Evolutionary conservation across 176 grass and related monocot genomes (phyloP).

Genomic region (Metroxylon sagu): DNA sequence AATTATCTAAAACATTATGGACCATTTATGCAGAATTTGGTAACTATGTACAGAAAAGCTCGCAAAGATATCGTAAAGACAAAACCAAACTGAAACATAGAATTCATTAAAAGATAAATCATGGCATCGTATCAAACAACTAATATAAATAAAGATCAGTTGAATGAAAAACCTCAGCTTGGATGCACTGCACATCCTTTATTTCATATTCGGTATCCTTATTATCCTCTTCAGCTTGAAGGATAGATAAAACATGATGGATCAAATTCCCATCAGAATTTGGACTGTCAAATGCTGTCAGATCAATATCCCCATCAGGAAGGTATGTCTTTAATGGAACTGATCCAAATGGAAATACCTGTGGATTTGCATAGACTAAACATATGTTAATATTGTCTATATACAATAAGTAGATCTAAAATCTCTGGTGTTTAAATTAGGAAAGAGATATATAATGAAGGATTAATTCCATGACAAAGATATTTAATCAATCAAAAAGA

Average conservation of each 20-base stretch:
- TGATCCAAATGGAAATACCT: constrained; percentile 85
- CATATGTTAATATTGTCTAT: too few relatives aligned
- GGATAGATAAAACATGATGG: constrained; percentile 39
- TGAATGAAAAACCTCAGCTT: constrained; percentile 59
- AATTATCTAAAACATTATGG: too few relatives aligned
- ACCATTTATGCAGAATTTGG: too few relatives aligned
- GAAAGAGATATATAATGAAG: too few relatives aligned
- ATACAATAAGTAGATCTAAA: too few relatives aligned
- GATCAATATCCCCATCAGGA: constrained; percentile 91
- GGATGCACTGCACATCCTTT: constrained; percentile 49
- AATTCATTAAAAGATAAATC: too few relatives aligned
- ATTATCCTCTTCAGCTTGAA: constrained; percentile 48
- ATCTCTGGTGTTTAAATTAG: too few relatives aligned
- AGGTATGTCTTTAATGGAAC: constrained; percentile 94
- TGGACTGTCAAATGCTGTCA: constrained; percentile 54
- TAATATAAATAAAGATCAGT: constrained; percentile 6
- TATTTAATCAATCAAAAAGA: too few relatives aligned
- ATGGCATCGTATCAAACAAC: constrained; percentile 1
- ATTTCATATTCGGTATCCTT: constrained; percentile 56
- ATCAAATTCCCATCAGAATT: constrained; percentile 35
- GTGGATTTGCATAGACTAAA: constrained; percentile 3
- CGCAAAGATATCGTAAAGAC: too few relatives aligned
- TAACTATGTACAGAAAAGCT: too few relatives aligned
- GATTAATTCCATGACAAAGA: too few relatives aligned
- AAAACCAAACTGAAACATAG: too few relatives aligned